Conservation (phyloP, 2,329 filamentous ascomycete genomes). For the Nemania abortiva region DNA sequence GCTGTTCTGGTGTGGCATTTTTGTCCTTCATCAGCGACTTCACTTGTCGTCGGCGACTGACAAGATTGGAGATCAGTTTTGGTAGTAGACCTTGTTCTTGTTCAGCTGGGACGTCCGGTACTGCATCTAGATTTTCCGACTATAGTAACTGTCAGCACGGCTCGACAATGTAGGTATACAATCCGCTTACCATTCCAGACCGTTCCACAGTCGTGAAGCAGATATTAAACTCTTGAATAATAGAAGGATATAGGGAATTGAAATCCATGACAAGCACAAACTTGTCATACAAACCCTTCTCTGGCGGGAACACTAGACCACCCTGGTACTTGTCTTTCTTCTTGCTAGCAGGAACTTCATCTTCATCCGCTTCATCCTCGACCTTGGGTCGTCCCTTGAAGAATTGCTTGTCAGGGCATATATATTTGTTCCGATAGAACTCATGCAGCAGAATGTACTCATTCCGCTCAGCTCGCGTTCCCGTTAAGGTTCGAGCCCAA, state of each 20-base stretch:
- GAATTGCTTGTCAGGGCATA: slow-evolving; percentile 93
- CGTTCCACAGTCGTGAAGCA: slow-evolving; percentile 98
- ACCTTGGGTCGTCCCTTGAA: slow-evolving; percentile 79
- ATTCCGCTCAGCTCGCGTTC: slow-evolving; percentile 96
- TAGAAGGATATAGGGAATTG: slow-evolving; percentile 97
- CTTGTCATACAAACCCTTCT: slow-evolving; percentile 97
- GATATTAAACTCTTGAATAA: slow-evolving; percentile 99
- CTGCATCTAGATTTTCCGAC: slow-evolving; percentile 84
- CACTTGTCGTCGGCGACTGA: slow-evolving; percentile 88
- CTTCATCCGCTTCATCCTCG: slow-evolving; percentile 78
- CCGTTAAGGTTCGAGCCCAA: slow-evolving; percentile 95
- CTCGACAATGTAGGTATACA: neutral
- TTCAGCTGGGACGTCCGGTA: slow-evolving; percentile 85
- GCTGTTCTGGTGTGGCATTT: slow-evolving; percentile 83
- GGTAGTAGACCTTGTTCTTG: slow-evolving; percentile 89
- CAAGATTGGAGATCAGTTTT: slow-evolving; percentile 89
- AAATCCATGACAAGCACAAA: slow-evolving; percentile 99
- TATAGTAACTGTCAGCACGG: slow-evolving; percentile 55
- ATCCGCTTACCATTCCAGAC: slow-evolving; percentile 70
- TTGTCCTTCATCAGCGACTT: slow-evolving; percentile 98
- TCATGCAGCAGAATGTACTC: slow-evolving; percentile 99
- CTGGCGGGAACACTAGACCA: slow-evolving; percentile 96
- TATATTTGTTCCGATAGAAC: slow-evolving; percentile 96
- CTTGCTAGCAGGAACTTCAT: slow-evolving; percentile 79
- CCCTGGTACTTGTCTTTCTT: slow-evolving; percentile 99